Base-by-base conservation (phyloP, 495 filamentous ascomycete genomes). In the Pyronema omphalodes region DNA sequence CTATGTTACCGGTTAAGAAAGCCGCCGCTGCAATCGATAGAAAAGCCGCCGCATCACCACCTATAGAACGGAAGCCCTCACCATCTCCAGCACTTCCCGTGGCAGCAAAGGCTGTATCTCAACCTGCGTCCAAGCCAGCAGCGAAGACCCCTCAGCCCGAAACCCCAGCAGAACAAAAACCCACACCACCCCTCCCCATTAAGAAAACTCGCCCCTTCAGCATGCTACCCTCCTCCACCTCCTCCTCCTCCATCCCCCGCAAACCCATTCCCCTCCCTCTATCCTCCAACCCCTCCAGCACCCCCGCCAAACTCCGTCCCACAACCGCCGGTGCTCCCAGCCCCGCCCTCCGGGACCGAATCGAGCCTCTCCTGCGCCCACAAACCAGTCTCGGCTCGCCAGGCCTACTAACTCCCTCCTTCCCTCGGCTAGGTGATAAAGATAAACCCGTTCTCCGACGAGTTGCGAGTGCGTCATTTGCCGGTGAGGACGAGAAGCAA, bases 401-500 rank as follows among this genome's bases (percentile, higher is more conserved):
- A 9, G 11, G 3, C 3, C 6, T 33, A 2, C 9, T 51, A 6
- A 11, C 3, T 47, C 44, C 48, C 7, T 11, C 18, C 7, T 8
- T 8, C 3, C 29, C 3, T 29, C 15, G 48, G 11, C 48, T n/a
- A n/a, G 12, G 18, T 1, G 44, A 19, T 9, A 19, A 29, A 3
- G 48, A 14, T 33, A 18, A n/a, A 6, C 50, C 50, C 1, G 7
- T 18, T 9, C 50, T 52, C 9, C 1, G 50, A 14, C 33, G 50
- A 9, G 50, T 43, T 1, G 50, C 37, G 37, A 52, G 50, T 37
- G 50, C 50, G n/a, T 40, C 39, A 3, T 41, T 52, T 23, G 34
- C 9, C n/a, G 47, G 8, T 12, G 61, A 62, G 19, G 65, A 67
- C 37, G 55, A 67, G 34, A 59, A 64, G n/a, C n/a, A n/a, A n/a